These are phyloP conservation scores for Lolium perenne DNA, from an alignment of 176 grass and related monocot species.

Conservation along the genomic window DNA sequence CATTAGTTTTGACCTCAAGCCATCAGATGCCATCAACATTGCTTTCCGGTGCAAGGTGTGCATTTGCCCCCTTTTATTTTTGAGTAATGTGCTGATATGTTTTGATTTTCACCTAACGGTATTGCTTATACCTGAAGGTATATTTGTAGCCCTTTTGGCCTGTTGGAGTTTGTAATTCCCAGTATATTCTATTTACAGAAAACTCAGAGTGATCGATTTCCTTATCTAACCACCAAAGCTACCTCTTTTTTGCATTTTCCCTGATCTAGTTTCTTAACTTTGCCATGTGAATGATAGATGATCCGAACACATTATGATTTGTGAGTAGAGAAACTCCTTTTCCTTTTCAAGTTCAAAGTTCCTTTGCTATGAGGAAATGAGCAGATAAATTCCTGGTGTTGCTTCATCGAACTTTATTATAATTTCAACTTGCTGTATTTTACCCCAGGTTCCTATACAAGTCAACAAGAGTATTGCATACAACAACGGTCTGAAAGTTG, in stretches of 20 bases:
- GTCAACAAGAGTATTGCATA: conserved; percentile 80
- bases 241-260: conserved; percentile 3
- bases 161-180: not conserved
- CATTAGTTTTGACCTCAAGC: conserved; percentile 82
- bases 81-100: not conserved
- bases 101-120: not conserved
- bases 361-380: not conserved
- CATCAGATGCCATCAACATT: conserved; percentile 98
- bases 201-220: conserved; percentile 29
- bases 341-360: not conserved
- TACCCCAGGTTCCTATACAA: conserved; percentile 86
- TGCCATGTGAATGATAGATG: conserved; percentile 1
- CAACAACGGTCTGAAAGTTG: conserved; percentile 86
- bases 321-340: not conserved
- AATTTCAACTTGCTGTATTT: not conserved
- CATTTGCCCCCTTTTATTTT: conserved; percentile 33
- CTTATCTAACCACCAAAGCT: conserved; percentile 10
- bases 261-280: conserved; percentile 14
- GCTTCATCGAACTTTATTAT: conserved; percentile 26
- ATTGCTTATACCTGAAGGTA: conserved; percentile 20
- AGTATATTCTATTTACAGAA: not conserved
- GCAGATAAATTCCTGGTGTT: not conserved
- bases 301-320: not conserved
- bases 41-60: conserved; percentile 96
- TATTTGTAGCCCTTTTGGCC: not conserved